phyloP scores from a whole-genome alignment of 768 basidiomycete genomes.

The Boletales sp. region DNA sequence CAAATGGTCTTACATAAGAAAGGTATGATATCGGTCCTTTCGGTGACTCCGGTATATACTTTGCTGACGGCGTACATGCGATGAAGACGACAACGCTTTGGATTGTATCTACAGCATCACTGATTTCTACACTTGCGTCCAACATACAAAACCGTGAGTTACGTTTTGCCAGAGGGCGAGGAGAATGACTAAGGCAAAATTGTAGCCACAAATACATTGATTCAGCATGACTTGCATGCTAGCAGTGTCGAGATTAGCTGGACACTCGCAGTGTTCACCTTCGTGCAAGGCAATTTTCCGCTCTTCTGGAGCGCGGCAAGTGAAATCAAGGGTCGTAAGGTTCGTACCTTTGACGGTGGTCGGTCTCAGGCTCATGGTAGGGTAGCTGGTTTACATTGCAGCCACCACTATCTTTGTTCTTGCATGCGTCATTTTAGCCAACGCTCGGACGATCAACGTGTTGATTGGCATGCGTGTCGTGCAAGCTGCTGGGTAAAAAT shows the following conservation, averaged over 20 bases:
- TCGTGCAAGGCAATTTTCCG: slow-evolving; percentile 66
- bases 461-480: slow-evolving; percentile 66
- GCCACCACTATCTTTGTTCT: slow-evolving; percentile 51
- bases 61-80: neutral
- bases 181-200: neutral
- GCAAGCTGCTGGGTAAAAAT: slow-evolving; percentile 60
- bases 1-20: slow-evolving; percentile 51
- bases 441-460: slow-evolving; percentile 48
- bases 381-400: slow-evolving; percentile 50
- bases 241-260: slow-evolving; percentile 60
- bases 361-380: neutral
- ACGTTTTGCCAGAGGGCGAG: neutral
- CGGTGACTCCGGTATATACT: neutral
- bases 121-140: slow-evolving; percentile 22
- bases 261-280: slow-evolving; percentile 68
- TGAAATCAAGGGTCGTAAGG: slow-evolving; percentile 76
- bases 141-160: slow-evolving; percentile 30
- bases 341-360: slow-evolving; percentile 21
- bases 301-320: slow-evolving; percentile 66
- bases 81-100: slow-evolving; percentile 23
- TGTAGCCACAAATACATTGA: slow-evolving; percentile 59
- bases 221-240: slow-evolving; percentile 58
- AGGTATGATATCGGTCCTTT: slow-evolving; percentile 36
- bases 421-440: slow-evolving; percentile 55
- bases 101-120: slow-evolving; percentile 24